Percentiles rank a stretch among this genome's conserved stretches.
Evolutionary conservation across 2,329 filamentous ascomycete genomes (phyloP).

Genomic region (Colletotrichum chlorophyti): DNA sequence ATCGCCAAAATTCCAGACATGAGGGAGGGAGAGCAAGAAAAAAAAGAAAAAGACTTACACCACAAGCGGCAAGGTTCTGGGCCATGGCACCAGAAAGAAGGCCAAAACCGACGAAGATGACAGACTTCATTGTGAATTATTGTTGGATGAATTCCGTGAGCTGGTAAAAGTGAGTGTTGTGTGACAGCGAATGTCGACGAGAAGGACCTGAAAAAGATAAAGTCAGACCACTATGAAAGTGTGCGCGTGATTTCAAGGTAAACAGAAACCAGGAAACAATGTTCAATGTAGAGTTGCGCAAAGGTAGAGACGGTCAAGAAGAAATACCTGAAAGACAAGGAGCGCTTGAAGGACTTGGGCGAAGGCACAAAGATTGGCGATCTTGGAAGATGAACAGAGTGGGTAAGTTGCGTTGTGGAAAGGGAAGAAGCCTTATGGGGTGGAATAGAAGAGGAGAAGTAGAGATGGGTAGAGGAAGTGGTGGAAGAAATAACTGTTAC

Average conservation of each 20-base stretch:
- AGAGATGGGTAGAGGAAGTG: not conserved
- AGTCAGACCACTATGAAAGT: too few species aligned
- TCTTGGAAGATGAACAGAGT: not conserved
- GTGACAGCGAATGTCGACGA: not conserved
- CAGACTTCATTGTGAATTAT: conserved; percentile 24
- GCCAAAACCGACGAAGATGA: conserved; percentile 33
- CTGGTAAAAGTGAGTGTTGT: conserved; percentile 8
- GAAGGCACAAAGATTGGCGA: not conserved
- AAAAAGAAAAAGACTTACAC: conserved; percentile 51
- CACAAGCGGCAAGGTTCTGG: conserved; percentile 54
- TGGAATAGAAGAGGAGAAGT: too few species aligned
- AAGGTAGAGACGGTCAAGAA: not conserved
- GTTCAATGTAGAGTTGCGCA: too few species aligned
- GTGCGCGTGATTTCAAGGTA: not conserved
- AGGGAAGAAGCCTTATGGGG: too few species aligned
- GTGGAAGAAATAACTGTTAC: conserved; percentile 16
- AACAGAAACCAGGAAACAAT: not conserved
- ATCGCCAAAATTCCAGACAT: not conserved
- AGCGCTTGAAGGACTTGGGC: not conserved
- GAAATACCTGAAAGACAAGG: conserved; percentile 3
- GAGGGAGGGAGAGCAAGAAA: not conserved
- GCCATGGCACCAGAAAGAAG: conserved; percentile 44
- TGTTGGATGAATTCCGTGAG: not conserved
- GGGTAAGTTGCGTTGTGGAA: not conserved
- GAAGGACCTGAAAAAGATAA: not conserved